Evolutionary conservation across 257 asterid species (phyloP).

Genomic region (Echium plantagineum): DNA sequence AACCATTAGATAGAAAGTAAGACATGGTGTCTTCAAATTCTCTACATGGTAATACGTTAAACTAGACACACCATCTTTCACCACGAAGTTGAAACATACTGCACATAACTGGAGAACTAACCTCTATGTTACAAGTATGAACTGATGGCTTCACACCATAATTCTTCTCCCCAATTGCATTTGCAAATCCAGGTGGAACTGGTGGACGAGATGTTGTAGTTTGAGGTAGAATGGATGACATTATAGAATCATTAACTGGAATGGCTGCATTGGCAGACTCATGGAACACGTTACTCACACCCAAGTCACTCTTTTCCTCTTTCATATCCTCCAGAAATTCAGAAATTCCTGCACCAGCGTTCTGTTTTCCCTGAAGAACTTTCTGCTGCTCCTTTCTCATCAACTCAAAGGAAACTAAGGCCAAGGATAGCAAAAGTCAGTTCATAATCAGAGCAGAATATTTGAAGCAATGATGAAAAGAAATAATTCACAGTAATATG

Average conservation of each 20-base stretch:
- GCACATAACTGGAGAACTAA: conserved; percentile 14
- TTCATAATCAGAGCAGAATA: conserved; percentile 4
- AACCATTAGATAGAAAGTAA: too few relatives aligned
- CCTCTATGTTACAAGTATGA: conserved; percentile 44
- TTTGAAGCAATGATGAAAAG: neutral
- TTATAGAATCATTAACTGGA: conserved; percentile 34
- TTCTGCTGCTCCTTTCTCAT: conserved; percentile 93
- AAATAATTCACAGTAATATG: neutral
- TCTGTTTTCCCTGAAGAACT: conserved; percentile 59
- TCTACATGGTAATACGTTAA: too few relatives aligned
- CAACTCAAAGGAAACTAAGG: conserved; percentile 78
- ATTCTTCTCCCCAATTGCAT: conserved; percentile 45
- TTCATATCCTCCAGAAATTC: conserved; percentile 30
- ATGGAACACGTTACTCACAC: conserved; percentile 31
- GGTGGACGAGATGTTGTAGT: conserved; percentile 62
- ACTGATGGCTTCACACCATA: conserved; percentile 39
- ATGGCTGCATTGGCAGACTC: conserved; percentile 23
- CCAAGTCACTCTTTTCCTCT: conserved; percentile 28
- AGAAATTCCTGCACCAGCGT: conserved; percentile 25
- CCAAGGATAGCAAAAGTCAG: conserved; percentile 7
- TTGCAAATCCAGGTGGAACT: conserved; percentile 78
- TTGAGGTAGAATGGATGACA: conserved; percentile 43
- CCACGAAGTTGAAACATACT: neutral
- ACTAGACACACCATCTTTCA: neutral
- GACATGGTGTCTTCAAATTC: too few relatives aligned